These are phyloP conservation scores for Athelia sp. DNA, from an alignment of 1,284 basidiomycete genomes.

Conservation along the genomic window DNA sequence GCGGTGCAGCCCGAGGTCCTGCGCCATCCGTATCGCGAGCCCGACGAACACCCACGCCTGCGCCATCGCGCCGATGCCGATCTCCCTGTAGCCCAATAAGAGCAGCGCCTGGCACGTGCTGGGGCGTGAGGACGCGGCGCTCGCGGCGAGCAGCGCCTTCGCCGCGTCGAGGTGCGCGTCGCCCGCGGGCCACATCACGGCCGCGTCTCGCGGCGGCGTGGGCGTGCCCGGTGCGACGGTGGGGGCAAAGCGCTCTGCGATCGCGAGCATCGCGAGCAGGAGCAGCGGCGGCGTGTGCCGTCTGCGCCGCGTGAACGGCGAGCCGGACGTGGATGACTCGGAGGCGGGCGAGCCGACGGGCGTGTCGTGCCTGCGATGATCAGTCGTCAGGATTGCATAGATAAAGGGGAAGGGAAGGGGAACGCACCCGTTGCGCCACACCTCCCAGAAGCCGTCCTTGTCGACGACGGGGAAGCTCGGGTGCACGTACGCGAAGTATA, in stretches of 20 bases:
- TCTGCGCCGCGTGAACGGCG: constrained; percentile 34
- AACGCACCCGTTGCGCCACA: constrained; percentile 42
- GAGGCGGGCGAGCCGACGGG: constrained; percentile 11
- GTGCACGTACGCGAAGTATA: constrained; percentile 81
- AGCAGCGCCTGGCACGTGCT: constrained; percentile 75
- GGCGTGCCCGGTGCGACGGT: constrained; percentile 15
- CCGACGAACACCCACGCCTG: constrained; percentile 81
- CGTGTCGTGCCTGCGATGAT: neutral
- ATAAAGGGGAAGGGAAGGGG: constrained; percentile 3
- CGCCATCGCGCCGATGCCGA: constrained; percentile 85
- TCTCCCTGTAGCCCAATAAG: constrained; percentile 76
- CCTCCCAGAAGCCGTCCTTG: constrained; percentile 63
- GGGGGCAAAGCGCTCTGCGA: constrained; percentile 64
- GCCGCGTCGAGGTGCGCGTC: constrained; percentile 70
- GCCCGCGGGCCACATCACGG: constrained; percentile 74
- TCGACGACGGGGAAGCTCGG: constrained; percentile 69
- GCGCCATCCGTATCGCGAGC: constrained; percentile 79
- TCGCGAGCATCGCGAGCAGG: constrained; percentile 72
- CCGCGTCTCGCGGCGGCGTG: constrained; percentile 36
- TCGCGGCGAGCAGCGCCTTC: constrained; percentile 61
- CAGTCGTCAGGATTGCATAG: no score
- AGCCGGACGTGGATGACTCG: constrained; percentile 21
- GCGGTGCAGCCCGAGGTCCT: constrained; percentile 82
- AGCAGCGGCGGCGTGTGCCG: constrained; percentile 60
- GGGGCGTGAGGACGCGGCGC: constrained; percentile 57